Evolutionary conservation across 176 grass and related monocot genomes (phyloP).

Genomic region (Urochloa ruziziensis): DNA sequence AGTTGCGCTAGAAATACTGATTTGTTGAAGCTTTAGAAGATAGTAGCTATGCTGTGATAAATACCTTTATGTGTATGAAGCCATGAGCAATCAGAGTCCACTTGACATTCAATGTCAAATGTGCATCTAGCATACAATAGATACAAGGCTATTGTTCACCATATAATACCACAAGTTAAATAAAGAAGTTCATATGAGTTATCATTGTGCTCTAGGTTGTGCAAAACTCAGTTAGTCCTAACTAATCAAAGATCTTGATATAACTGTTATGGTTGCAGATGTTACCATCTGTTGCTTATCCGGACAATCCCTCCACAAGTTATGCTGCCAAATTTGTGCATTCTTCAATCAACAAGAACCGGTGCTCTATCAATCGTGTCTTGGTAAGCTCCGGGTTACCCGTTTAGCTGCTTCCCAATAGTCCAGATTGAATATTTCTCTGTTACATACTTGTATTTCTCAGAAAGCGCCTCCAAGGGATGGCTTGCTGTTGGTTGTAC

Average conservation of each 20-base stretch:
- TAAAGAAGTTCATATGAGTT: not conserved
- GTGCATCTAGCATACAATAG: slow-evolving; percentile 6
- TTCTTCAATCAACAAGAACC: slow-evolving; percentile 97
- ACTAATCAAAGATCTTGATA: not conserved
- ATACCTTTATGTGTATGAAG: not conserved
- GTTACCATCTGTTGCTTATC: slow-evolving; percentile 83
- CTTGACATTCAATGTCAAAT: not conserved
- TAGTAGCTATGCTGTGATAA: not conserved
- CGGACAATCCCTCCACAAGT: slow-evolving; percentile 93
- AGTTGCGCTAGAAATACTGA: not conserved
- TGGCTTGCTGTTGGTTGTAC: not conserved
- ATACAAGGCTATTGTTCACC: not conserved
- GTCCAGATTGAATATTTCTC: not conserved
- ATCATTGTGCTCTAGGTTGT: not conserved
- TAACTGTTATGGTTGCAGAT: slow-evolving; percentile 58
- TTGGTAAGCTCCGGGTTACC: slow-evolving; percentile 66
- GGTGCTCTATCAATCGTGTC: slow-evolving; percentile 94
- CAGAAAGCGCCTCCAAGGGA: not conserved
- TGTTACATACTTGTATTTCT: slow-evolving; percentile 4
- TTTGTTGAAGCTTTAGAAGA: not conserved
- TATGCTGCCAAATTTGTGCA: slow-evolving; percentile 98
- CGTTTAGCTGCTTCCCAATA: slow-evolving; percentile 5
- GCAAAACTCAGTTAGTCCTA: not conserved
- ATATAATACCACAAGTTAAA: not conserved
- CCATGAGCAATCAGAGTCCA: not conserved